Percentiles rank a stretch among this genome's conserved stretches.
Evolutionary conservation across 305 asterid genomes (phyloP).

Genomic region (Rubia occidens): DNA sequence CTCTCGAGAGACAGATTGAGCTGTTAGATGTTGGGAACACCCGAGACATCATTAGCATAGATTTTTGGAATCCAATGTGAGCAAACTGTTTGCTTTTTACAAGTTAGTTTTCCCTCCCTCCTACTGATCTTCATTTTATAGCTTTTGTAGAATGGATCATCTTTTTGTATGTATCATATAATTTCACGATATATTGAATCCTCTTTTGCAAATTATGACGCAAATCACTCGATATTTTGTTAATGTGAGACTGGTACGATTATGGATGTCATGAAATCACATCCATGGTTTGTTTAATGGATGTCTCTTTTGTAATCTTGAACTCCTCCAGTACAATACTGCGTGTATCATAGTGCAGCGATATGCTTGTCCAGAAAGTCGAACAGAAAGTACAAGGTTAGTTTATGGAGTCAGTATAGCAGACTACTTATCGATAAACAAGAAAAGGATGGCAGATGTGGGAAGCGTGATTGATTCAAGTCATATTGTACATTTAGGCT

Average conservation of each 20-base stretch:
- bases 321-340: not conserved
- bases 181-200: not conserved
- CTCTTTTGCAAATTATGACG: not conserved
- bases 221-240: not conserved
- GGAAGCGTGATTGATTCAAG: not conserved
- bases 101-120: not conserved
- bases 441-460: not conserved
- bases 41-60: slow-evolving; percentile 35
- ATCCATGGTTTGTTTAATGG: not conserved
- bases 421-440: too few species aligned
- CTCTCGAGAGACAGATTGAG: slow-evolving; percentile 28
- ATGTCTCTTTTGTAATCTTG: not conserved
- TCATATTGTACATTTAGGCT: not conserved
- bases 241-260: not conserved
- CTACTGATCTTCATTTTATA: not conserved
- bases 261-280: not conserved
- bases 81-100: slow-evolving; percentile 4
- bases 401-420: too few species aligned
- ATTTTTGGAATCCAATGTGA: not conserved
- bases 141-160: slow-evolving; percentile 2
- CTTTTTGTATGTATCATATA: slow-evolving; percentile 8
- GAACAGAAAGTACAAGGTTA: too few species aligned
- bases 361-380: too few species aligned
- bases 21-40: slow-evolving; percentile 9
- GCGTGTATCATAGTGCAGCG: too few species aligned